Percentiles rank a stretch among this genome's conserved stretches.
phyloP scores from a whole-genome alignment of 352 stramenopile genomes.

The Phytopythium aichiense region DNA sequence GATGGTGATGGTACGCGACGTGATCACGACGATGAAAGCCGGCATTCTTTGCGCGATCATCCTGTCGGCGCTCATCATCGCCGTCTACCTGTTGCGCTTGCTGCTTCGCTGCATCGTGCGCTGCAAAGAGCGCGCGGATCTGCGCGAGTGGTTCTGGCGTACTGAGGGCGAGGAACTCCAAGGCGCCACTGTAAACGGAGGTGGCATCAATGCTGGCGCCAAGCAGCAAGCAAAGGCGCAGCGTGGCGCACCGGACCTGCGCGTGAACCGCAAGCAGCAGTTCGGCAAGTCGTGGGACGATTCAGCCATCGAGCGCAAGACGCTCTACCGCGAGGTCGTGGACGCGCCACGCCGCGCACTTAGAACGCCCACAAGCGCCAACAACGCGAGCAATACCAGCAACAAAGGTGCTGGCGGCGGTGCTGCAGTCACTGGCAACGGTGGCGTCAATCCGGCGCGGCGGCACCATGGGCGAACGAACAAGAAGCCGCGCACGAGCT shows the following conservation, averaged over 20 bases:
- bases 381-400: neutral
- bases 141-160: constrained; percentile 76
- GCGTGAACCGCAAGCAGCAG: constrained; percentile 67
- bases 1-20: constrained; percentile 70
- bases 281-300: constrained; percentile 81
- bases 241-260: constrained; percentile 26
- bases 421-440: neutral
- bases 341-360: constrained; percentile 33
- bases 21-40: constrained; percentile 87
- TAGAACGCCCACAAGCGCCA: constrained; percentile 8
- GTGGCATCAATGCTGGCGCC: constrained; percentile 9
- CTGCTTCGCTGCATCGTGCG: constrained; percentile 66
- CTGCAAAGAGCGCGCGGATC: constrained; percentile 66
- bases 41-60: constrained; percentile 71
- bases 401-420: neutral
- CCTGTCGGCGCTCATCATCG: constrained; percentile 65
- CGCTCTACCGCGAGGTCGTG: constrained; percentile 56
- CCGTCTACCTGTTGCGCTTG: constrained; percentile 65
- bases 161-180: constrained; percentile 28
- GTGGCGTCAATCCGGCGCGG: neutral
- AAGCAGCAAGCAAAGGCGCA: constrained; percentile 4
- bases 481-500: constrained; percentile 14
- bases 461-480: neutral
- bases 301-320: constrained; percentile 73
- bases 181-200: constrained; percentile 6